Conservation (phyloP, 371 early-diverging fungal genomes). For the Mortierella sp. region DNA sequence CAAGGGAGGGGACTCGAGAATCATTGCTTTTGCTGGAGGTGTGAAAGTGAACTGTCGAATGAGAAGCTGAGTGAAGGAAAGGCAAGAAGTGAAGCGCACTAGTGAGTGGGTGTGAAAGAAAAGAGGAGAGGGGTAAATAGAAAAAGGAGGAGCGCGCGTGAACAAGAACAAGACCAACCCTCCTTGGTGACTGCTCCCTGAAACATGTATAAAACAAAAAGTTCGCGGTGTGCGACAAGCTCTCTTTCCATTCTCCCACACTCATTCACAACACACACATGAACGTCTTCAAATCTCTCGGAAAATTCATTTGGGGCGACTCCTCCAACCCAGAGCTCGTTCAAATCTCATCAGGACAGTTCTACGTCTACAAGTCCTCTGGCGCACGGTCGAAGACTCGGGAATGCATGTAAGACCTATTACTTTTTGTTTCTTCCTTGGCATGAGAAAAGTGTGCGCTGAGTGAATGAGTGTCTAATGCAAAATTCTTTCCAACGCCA, state of each 20-base stretch:
- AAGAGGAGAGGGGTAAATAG: neutral
- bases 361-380: conserved; percentile 60
- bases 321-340: conserved; percentile 59
- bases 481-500: neutral
- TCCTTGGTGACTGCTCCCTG: conserved; percentile 17
- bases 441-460: neutral
- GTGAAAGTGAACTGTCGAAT: neutral
- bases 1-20: conserved; percentile 48
- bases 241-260: neutral
- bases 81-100: neutral
- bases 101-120: neutral
- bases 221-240: neutral
- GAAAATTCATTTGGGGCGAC: conserved; percentile 69
- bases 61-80: neutral
- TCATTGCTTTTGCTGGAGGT: conserved; percentile 17
- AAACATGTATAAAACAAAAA: conserved; percentile 1
- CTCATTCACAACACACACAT: conserved; percentile 10
- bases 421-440: conserved; percentile 2
- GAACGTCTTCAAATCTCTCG: conserved; percentile 67
- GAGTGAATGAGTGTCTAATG: neutral
- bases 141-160: neutral
- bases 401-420: conserved; percentile 46
- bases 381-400: conserved; percentile 31
- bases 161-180: neutral
- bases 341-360: conserved; percentile 69